phyloP scores from a whole-genome alignment of 768 basidiomycete genomes.

The Fomitopsis serialis region DNA sequence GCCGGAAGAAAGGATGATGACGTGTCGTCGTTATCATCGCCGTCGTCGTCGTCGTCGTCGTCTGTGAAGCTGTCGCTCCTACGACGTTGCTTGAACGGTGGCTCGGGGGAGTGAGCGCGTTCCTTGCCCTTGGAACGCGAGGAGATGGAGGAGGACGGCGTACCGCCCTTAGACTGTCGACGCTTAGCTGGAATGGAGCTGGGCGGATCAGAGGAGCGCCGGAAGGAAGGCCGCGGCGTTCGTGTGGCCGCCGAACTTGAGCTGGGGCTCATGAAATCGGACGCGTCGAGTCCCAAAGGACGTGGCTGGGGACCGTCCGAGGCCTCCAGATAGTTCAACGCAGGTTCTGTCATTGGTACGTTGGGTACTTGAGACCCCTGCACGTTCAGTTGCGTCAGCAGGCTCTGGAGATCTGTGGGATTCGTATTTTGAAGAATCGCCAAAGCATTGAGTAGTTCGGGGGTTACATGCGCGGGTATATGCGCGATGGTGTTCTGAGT shows the following conservation, averaged over 20 bases:
- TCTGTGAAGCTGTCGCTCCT: not conserved
- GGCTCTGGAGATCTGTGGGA: too few species aligned
- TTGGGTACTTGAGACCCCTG: not conserved
- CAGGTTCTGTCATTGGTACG: not conserved
- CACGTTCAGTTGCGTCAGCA: too few species aligned
- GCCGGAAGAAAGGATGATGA: too few species aligned
- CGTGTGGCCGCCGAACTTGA: not conserved
- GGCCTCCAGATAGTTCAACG: not conserved
- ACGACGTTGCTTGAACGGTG: not conserved
- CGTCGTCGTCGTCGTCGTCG: not conserved
- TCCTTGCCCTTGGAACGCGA: slow-evolving; percentile 5
- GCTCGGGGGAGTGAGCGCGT: not conserved
- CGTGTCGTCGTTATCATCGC: not conserved
- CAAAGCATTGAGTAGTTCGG: too few species aligned
- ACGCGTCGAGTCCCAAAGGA: not conserved
- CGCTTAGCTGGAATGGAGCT: slow-evolving; percentile 3
- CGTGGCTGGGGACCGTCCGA: not conserved
- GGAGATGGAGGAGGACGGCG: not conserved
- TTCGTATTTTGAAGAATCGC: too few species aligned
- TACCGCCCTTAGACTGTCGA: not conserved
- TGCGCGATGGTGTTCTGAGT: too few species aligned
- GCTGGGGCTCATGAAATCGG: not conserved
- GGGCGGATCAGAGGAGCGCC: not conserved
- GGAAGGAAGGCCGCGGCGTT: not conserved
- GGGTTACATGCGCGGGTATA: too few species aligned